These are phyloP conservation scores for Kurtzmaniella quercitrusa DNA, from an alignment of 1,139 yeast genomes.

Conservation along the genomic window DNA sequence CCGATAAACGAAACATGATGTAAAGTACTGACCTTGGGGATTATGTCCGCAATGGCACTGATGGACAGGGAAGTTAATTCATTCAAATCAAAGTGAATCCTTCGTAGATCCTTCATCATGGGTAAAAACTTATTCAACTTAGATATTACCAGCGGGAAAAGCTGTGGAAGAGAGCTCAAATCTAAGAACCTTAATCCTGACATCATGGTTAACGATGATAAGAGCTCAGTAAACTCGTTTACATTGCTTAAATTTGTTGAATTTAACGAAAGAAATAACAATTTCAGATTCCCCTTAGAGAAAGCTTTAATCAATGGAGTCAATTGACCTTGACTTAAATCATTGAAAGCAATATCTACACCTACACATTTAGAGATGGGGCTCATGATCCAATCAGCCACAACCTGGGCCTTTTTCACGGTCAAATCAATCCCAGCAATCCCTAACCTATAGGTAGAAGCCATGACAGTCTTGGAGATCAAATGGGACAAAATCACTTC, in stretches of 20 bases:
- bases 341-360: slow-evolving; percentile 81
- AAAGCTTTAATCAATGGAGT: slow-evolving; percentile 45
- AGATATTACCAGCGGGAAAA: slow-evolving; percentile 71
- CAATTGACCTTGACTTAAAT: slow-evolving; percentile 53
- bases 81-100: slow-evolving; percentile 78
- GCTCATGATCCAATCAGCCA: slow-evolving; percentile 61
- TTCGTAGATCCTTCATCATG: slow-evolving; percentile 53
- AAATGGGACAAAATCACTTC: slow-evolving; percentile 47
- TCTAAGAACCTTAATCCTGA: slow-evolving; percentile 69
- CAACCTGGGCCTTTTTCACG: slow-evolving; percentile 47
- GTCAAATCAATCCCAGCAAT: slow-evolving; percentile 69
- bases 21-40: slow-evolving; percentile 64
- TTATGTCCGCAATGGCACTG: slow-evolving; percentile 62
- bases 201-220: slow-evolving; percentile 48
- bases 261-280: slow-evolving; percentile 67
- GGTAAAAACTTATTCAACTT: slow-evolving; percentile 63
- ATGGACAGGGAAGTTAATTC: slow-evolving; percentile 60
- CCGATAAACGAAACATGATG: slow-evolving; percentile 77
- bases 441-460: slow-evolving; percentile 67
- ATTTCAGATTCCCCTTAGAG: slow-evolving; percentile 32
- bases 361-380: slow-evolving; percentile 63
- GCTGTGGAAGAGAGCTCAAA: slow-evolving; percentile 63
- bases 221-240: slow-evolving; percentile 49
- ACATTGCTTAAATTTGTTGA: slow-evolving; percentile 57
- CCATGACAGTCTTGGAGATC: slow-evolving; percentile 48